These are phyloP conservation scores for Arabidopsis suecica DNA, from an alignment of 345 rosid genomes.

Conservation along the genomic window DNA sequence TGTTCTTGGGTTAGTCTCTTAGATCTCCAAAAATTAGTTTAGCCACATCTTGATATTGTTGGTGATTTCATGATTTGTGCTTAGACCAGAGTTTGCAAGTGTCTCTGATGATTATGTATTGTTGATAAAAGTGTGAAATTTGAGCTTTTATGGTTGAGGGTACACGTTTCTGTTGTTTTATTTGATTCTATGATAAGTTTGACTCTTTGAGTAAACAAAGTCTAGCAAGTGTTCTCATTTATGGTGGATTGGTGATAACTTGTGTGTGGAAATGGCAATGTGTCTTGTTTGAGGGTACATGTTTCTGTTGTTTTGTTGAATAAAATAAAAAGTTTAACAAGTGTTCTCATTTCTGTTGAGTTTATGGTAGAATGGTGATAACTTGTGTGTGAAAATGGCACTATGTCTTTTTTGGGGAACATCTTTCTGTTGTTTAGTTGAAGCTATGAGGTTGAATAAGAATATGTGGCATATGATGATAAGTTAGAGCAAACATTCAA, in stretches of 20 bases:
- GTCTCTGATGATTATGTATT: not conserved
- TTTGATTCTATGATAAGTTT: not conserved
- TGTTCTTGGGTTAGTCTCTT: conserved; percentile 72
- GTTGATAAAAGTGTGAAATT: not conserved
- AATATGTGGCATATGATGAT: conserved; percentile 2
- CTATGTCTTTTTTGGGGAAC: not conserved
- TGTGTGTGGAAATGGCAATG: not conserved
- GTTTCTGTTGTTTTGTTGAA: not conserved
- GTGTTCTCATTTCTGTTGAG: not conserved
- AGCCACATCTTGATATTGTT: conserved; percentile 1
- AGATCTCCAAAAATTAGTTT: too few relatives aligned
- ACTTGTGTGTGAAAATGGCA: not conserved
- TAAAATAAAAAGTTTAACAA: not conserved
- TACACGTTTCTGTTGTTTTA: not conserved
- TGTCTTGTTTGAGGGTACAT: conserved; percentile 5
- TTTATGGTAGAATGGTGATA: not conserved
- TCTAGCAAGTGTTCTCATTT: not conserved
- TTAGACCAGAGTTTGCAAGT: conserved; percentile 10
- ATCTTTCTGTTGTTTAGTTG: not conserved
- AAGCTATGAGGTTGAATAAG: not conserved
- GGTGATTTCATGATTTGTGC: not conserved
- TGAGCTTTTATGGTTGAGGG: not conserved
- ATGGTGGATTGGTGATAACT: not conserved
- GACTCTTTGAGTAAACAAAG: too few relatives aligned
- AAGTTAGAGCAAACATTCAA: not conserved